Evolutionary conservation across 768 basidiomycete species (phyloP).

Genomic region (Gloeopeniophorella convolvens): DNA sequence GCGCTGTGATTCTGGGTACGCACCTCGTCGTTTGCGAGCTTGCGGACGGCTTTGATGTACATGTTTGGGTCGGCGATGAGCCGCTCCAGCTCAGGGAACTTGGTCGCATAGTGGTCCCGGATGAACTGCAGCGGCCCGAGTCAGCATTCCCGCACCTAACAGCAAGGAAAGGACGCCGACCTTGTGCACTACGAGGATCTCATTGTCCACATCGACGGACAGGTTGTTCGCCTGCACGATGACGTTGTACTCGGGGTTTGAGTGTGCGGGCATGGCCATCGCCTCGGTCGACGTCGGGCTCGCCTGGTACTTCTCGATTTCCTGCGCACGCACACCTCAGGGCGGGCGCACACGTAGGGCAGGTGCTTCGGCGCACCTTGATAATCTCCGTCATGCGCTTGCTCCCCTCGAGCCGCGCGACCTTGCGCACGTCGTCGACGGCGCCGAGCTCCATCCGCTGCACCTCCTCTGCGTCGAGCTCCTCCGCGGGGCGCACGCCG

Average conservation of each 20-base stretch:
- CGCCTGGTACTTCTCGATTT: conserved; percentile 80
- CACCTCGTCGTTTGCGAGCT: conserved; percentile 78
- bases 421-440: conserved; percentile 79
- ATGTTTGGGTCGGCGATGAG: conserved; percentile 87
- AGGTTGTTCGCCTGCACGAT: conserved; percentile 98
- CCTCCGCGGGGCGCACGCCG: conserved; percentile 89
- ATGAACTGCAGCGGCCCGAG: conserved; percentile 61
- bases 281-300: conserved; percentile 75
- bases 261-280: conserved; percentile 72
- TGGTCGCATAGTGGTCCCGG: conserved; percentile 90
- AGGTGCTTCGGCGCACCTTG: conserved; percentile 41
- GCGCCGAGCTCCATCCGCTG: conserved; percentile 86
- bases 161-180: conserved; percentile 37
- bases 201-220: conserved; percentile 97
- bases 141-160: conserved; percentile 19
- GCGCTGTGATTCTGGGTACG: conserved; percentile 14
- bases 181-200: conserved; percentile 96
- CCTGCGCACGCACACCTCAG: conserved; percentile 41
- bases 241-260: conserved; percentile 92
- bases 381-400: conserved; percentile 85
- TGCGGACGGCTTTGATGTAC: conserved; percentile 88
- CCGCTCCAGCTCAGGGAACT: conserved; percentile 96
- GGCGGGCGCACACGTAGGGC: not conserved
- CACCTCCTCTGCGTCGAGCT: conserved; percentile 90
- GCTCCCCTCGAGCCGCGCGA: conserved; percentile 85